Base-by-base conservation (phyloP, 2,329 filamentous ascomycete genomes). In the Ascosphaera acerosa region DNA sequence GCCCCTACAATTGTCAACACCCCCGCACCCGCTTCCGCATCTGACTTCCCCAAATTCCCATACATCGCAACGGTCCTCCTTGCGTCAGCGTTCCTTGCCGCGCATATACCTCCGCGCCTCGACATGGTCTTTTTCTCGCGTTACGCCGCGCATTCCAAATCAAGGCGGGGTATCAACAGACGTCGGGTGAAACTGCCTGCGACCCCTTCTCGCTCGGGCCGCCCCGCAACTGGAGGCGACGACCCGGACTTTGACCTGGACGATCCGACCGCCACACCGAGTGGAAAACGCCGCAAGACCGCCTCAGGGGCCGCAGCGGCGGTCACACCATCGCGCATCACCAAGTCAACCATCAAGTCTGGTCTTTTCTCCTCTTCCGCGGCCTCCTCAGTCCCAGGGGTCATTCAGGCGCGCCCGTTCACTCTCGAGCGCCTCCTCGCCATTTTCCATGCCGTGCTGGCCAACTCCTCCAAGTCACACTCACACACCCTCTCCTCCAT, bases 101-200 rank as follows among this genome's bases (percentile, higher is more conserved):
- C 55, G 7, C 51, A 58, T 39, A 59, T 48, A 16, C 55, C 53
- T 1, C 51, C 53, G 31, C 48, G 55, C 22, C 46, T 58, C 9
- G 57, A 61, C 40, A 57, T 54, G 5, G 51, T 57, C 33, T 55
- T 60, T 36, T 60, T 61, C 41, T 59, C 56, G 6, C 58, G 58
- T 38, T 52, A 57, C 32, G 55, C 55, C 10, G 52, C 52, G 5
- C 51, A 52, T 1, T 54, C 52, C 0, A 40, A 50, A 23, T 54
- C 52, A 17, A 50, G 49, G 4, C 45, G 52, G 28, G 49, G 32
- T 25, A 36, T 40, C 18, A 41, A 52, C 7, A 50, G 53, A 10
- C 39, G 55, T 31, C 54, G 54, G 35, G 38, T 53, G 4, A 46
- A 53, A 15, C 53, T 51, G 6, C 49, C 51, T 32, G 44, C 47